Base-by-base conservation (phyloP, 1,139 yeast species). In the Taphrina betulina region DNA sequence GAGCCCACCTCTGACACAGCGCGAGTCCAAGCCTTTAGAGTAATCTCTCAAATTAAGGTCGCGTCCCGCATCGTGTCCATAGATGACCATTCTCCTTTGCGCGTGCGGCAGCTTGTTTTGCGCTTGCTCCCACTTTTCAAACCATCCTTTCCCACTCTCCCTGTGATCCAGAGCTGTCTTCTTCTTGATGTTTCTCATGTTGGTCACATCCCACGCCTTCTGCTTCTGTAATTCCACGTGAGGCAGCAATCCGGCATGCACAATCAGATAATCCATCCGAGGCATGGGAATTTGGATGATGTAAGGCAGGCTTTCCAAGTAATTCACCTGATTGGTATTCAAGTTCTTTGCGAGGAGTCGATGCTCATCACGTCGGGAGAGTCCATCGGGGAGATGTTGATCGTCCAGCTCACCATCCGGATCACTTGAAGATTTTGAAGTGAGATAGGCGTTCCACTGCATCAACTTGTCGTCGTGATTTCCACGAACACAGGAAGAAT, bases 51-150 rank as follows among this genome's bases (percentile, higher is more conserved):
- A 63, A 58, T 78, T 81, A 46, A 90, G 76, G 0, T 96, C 96
- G 58, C 82, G 73, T 57, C 81, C 75, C 2, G 96, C 95, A 68
- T 86, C 95, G 66, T 90, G 97, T 0, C 97, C 97, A 67, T 90
- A 90, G 64, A 80, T 81, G 1, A 88, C 90, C 37, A 65, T 62
- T 12, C 79, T 71, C 7, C 76, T 71, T 1, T 69, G 66, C 36
- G 66, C 61, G 5, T 68, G 60, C 5, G 65, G 45, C 37, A 60
- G 60, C 22, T 66, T 65, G 60, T 75, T 74, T 66, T 80, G 79
- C 59, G 77, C 72, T 43, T 72, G 68, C 63, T 82, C 80, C 78
- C 84, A 85, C 12, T 12, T 16, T 34, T 38, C 19, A 40, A 40
- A 50, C 54, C 54, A 50, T n/a, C 54, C 54, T 5, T 38, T 41